Percentiles rank a stretch among this genome's conserved stretches.
These are phyloP conservation scores for Xylaria sp. DNA, from an alignment of 2,329 filamentous ascomycete species.

Conservation along the genomic window DNA sequence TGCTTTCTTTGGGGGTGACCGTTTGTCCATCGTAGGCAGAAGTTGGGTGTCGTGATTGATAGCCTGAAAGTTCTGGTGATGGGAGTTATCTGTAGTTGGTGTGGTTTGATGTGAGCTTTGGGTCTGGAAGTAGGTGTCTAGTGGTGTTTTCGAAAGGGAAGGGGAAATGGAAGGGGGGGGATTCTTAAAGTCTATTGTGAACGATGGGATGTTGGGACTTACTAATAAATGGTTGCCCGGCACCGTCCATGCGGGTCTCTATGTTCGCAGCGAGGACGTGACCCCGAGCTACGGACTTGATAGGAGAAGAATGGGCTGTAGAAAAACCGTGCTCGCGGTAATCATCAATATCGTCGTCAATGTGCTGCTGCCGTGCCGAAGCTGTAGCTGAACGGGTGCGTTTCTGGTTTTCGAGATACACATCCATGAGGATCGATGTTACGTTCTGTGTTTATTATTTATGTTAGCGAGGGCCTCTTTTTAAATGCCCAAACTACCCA, in stretches of 20 bases:
- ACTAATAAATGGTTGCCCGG: background rate
- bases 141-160: too few species aligned
- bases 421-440: background rate
- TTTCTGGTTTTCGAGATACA: background rate
- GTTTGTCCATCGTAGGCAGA: background rate
- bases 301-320: constrained; percentile 16
- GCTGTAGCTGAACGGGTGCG: constrained; percentile 14
- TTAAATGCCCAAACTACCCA: background rate
- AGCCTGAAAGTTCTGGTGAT: too few species aligned
- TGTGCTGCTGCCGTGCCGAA: background rate
- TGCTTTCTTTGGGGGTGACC: background rate
- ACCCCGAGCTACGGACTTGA: background rate
- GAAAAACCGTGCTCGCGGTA: background rate
- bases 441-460: background rate
- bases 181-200: background rate
- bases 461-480: background rate
- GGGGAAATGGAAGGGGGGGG: too few species aligned
- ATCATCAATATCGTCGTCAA: background rate
- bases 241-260: background rate
- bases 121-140: too few species aligned
- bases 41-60: too few species aligned
- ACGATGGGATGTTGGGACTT: background rate
- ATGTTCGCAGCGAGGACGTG: background rate
- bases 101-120: too few species aligned
- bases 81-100: too few species aligned